These are phyloP conservation scores for Candida namnaoensis DNA, from an alignment of 805 yeast genomes.

Conservation along the genomic window DNA sequence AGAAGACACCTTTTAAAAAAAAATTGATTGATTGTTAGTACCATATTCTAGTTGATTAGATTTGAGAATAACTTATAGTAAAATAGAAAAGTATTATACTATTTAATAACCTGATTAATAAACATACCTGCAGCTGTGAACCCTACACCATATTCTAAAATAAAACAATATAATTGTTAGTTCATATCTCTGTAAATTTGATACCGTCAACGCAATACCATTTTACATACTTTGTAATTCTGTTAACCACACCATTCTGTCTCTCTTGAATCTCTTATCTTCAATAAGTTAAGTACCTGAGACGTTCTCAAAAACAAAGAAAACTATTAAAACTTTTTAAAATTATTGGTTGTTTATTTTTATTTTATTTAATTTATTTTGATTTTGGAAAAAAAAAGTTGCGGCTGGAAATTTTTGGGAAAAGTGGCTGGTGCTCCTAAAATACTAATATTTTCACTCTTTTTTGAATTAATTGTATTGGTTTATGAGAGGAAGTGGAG, in stretches of 20 bases:
- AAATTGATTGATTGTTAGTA: constrained; percentile 2
- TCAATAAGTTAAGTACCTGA: too few species aligned
- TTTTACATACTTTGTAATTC: constrained; percentile 58
- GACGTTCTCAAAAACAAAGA: too few species aligned
- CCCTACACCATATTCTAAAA: constrained; percentile 79
- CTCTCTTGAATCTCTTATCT: not conserved
- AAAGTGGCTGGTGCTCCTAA: too few species aligned
- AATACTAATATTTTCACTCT: too few species aligned
- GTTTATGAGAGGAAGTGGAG: too few species aligned
- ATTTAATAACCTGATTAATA: too few species aligned
- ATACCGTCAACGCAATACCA: not conserved
- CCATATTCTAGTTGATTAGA: not conserved
- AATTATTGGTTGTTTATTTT: too few species aligned
- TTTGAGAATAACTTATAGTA: not conserved
- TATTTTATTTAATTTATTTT: too few species aligned
- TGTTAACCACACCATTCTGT: constrained; percentile 53
- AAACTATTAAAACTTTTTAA: too few species aligned
- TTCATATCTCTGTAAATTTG: not conserved
- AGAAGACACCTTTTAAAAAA: constrained; percentile 41
- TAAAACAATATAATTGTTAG: constrained; percentile 2
- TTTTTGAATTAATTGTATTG: too few species aligned
- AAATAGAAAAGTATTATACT: not conserved
- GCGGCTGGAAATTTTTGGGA: too few species aligned
- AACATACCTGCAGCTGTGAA: constrained; percentile 70
- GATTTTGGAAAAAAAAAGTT: too few species aligned